A percentile compares a stretch with the other conserved stretches of the same genome.
Evolutionary conservation across 2,329 filamentous ascomycete species (phyloP).

Genomic region (Paracoccidioides brasiliensis): DNA sequence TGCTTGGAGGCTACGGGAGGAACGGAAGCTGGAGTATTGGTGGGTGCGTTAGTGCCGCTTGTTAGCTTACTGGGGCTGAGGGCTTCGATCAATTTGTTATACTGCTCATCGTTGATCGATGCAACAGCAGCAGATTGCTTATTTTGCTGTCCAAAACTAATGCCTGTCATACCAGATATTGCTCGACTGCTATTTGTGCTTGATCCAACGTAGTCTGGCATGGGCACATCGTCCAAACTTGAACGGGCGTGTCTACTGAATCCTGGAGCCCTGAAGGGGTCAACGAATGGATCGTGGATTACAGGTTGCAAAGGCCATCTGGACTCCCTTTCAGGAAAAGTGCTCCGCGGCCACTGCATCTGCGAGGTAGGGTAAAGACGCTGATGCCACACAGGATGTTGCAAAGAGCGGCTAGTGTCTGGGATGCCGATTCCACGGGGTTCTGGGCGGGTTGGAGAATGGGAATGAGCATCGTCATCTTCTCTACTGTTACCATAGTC

Average conservation of each 20-base stretch:
- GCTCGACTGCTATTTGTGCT: slow-evolving; percentile 28
- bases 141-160: slow-evolving; percentile 29
- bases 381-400: slow-evolving; percentile 17
- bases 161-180: slow-evolving; percentile 29
- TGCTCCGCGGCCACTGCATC: slow-evolving; percentile 14
- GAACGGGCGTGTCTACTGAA: slow-evolving; percentile 21
- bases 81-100: slow-evolving; percentile 24
- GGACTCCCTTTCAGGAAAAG: slow-evolving; percentile 14
- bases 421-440: slow-evolving; percentile 13
- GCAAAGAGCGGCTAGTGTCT: slow-evolving; percentile 12
- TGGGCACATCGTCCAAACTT: slow-evolving; percentile 34
- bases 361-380: slow-evolving; percentile 20
- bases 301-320: slow-evolving; percentile 19
- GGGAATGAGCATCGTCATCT: slow-evolving; percentile 44
- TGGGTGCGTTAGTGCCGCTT: slow-evolving; percentile 20
- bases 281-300: slow-evolving; percentile 30
- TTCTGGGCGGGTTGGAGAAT: slow-evolving; percentile 43
- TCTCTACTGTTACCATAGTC: slow-evolving; percentile 27
- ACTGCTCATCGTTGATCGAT: slow-evolving; percentile 26
- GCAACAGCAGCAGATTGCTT: slow-evolving; percentile 25
- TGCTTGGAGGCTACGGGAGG: slow-evolving; percentile 15
- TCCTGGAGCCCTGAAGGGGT: slow-evolving; percentile 20
- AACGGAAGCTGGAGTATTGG: slow-evolving; percentile 18
- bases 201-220: slow-evolving; percentile 36
- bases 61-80: slow-evolving; percentile 23